phyloP scores from a whole-genome alignment of 345 rosid species.

The Citrus cavaleriei region DNA sequence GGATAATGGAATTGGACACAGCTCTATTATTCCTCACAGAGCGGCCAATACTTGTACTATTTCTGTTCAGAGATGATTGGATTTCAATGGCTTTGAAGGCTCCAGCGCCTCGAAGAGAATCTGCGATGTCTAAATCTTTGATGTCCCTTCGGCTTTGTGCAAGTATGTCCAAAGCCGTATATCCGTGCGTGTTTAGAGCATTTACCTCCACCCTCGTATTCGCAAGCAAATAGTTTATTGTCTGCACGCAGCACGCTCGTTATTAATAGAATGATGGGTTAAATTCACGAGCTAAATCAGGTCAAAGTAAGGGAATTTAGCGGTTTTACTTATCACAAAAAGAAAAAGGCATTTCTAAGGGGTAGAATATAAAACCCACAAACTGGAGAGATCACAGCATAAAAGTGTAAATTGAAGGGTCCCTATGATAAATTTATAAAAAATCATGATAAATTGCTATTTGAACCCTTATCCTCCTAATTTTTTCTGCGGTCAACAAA shows the following conservation, averaged over 20 bases:
- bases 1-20: neutral
- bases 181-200: constrained; percentile 22
- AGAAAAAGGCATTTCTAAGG: too few species aligned
- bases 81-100: neutral
- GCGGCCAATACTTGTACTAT: neutral
- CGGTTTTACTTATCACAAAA: neutral
- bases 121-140: constrained; percentile 23
- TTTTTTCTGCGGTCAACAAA: too few species aligned
- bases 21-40: neutral
- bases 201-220: constrained; percentile 13
- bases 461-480: too few species aligned
- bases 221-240: constrained; percentile 11
- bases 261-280: neutral
- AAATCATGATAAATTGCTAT: neutral
- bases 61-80: neutral
- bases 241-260: constrained; percentile 16
- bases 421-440: too few species aligned
- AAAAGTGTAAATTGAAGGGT: neutral
- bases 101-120: constrained; percentile 13
- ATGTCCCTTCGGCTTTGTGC: constrained; percentile 11
- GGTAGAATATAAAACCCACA: too few species aligned
- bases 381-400: neutral
- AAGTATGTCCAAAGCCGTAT: constrained; percentile 21
- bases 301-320: too few species aligned
- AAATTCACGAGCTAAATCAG: neutral